phyloP scores from a whole-genome alignment of 1,284 basidiomycete genomes.

The Tylopilus sp. region DNA sequence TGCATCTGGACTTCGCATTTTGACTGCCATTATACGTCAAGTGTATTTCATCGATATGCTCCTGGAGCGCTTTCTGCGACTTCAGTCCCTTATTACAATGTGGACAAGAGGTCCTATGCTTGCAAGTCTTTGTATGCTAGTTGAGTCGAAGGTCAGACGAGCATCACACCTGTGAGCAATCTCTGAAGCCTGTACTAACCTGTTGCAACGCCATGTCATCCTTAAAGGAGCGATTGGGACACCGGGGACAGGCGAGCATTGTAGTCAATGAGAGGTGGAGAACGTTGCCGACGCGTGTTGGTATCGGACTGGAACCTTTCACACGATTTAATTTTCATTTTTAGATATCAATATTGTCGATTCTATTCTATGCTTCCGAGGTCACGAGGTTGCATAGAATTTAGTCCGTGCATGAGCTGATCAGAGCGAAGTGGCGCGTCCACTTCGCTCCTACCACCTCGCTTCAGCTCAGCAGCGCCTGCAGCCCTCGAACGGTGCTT shows the following conservation, averaged over 20 bases:
- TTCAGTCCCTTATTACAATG: constrained; percentile 18
- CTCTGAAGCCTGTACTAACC: constrained; percentile 22
- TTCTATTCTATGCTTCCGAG: too few species aligned
- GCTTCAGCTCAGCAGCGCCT: too few species aligned
- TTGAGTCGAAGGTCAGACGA: background rate
- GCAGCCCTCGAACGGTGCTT: too few species aligned
- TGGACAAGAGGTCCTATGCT: constrained; percentile 28
- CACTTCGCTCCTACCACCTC: too few species aligned
- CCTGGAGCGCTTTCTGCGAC: constrained; percentile 18
- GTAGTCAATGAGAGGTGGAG: too few species aligned
- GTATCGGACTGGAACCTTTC: too few species aligned
- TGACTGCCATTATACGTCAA: constrained; percentile 18
- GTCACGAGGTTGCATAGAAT: too few species aligned
- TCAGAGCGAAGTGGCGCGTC: too few species aligned
- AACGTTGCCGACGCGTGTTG: too few species aligned
- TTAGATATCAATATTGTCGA: too few species aligned
- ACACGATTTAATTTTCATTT: too few species aligned
- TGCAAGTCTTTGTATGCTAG: constrained; percentile 29
- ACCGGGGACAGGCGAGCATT: constrained; percentile 31
- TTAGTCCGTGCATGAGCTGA: too few species aligned
- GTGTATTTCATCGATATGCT: constrained; percentile 31
- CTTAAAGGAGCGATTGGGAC: constrained; percentile 27
- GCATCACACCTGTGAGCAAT: background rate
- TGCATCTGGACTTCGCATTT: constrained; percentile 20
- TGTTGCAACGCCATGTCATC: constrained; percentile 13